Evolutionary conservation across 208 protist species (phyloP), one percentile per base, ranked within the genome.

Genomic region (Trypanosoma congolense): DNA sequence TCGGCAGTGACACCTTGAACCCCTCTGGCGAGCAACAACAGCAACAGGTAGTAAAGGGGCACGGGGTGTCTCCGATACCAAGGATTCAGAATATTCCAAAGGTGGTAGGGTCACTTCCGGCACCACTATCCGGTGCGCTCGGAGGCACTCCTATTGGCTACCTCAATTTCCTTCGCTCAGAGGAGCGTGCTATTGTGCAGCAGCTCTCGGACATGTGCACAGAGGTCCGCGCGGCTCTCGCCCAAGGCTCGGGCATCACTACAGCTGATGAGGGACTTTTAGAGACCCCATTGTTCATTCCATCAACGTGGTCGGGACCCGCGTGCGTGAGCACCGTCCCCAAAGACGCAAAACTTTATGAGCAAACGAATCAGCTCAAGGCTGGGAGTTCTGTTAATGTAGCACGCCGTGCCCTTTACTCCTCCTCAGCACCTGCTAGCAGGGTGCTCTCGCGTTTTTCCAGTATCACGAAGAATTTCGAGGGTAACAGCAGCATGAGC

Each of bases 121-220:
- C 49, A 6, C 9, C 2, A 44, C 12, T 55, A 0, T 33, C 53
- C 35, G 12, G 12, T 12, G 42, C 40, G 31, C 24, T 16, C 26
- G 29, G 18, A 25, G 62, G 54, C 10, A 43, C 48, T 40, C 48
- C 53, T 21, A 3, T 16, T 1, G 53, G 10, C 0, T 69, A 62
- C 61, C 16, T 61, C 24, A 41, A 44, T 12, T 49, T 61, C 44
- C 31, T 69, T 24, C 35, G 41, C 19, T 9, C 35, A 31, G 54
- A 69, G 31, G 62, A 69, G 30, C 24, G 38, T 24, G 18, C 1
- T 36, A 69, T 69, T 38, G 62, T 69, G 48, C 54, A 61, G 40
- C 28, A 69, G 26, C 38, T 69, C 33, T 40, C 10, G 4, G 41
- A 57, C 5, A 28, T 69, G 36, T 61, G 53, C 8, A 26, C 12